phyloP scores from a whole-genome alignment of 2,329 filamentous ascomycete species.

The Pseudogymnoascus sp. region DNA sequence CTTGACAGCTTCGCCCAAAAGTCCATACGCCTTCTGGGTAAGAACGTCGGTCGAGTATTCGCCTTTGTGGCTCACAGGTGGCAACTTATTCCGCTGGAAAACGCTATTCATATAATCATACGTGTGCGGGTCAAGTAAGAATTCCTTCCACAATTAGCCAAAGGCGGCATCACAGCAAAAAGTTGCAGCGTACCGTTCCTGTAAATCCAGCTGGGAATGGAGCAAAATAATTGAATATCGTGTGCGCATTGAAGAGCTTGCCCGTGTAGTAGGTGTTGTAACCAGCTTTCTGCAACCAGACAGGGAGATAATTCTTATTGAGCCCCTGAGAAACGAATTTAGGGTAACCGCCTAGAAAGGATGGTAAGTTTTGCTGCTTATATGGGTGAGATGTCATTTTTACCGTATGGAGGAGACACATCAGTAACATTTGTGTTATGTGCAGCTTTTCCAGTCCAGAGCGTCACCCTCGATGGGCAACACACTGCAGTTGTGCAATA shows the following conservation, averaged over 20 bases:
- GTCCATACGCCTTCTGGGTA: constrained; percentile 47
- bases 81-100: constrained; percentile 51
- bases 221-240: constrained; percentile 49
- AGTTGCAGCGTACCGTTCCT: constrained; percentile 27
- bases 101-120: constrained; percentile 61
- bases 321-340: constrained; percentile 58
- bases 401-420: constrained; percentile 40
- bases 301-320: constrained; percentile 58
- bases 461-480: constrained; percentile 52
- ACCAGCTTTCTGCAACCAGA: constrained; percentile 62
- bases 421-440: constrained; percentile 57
- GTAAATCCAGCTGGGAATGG: constrained; percentile 52
- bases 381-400: constrained; percentile 6
- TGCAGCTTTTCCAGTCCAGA: constrained; percentile 53
- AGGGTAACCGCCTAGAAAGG: constrained; percentile 44
- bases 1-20: constrained; percentile 52
- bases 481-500: constrained; percentile 55
- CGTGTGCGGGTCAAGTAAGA: constrained; percentile 57
- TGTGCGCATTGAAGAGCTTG: constrained; percentile 62
- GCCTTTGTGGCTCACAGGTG: constrained; percentile 46
- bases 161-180: constrained; percentile 41
- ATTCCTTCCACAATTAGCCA: constrained; percentile 36
- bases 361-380: constrained; percentile 26
- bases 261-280: constrained; percentile 67
- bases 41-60: constrained; percentile 46